A percentile compares a stretch with the other conserved stretches of the same genome.
phyloP scores from a whole-genome alignment of 495 filamentous ascomycete species.

The Aspergillus homomorphus region DNA sequence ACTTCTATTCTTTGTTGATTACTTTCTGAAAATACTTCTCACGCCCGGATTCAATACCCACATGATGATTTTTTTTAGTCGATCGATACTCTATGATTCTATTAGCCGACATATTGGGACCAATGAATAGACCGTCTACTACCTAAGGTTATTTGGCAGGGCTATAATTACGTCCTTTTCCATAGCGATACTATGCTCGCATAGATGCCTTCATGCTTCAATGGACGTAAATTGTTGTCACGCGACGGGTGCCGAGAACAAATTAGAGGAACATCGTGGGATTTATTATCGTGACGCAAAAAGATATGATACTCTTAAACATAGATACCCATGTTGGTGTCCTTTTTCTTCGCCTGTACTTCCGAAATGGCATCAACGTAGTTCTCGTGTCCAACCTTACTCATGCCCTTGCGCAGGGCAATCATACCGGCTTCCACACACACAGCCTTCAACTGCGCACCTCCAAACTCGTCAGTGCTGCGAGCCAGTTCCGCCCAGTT shows the following conservation, averaged over 20 bases:
- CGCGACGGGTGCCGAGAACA: conserved; percentile 9
- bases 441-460: conserved; percentile 95
- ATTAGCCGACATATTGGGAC: too few relatives aligned
- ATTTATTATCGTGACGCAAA: conserved; percentile 7
- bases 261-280: conserved; percentile 13
- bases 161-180: too few relatives aligned
- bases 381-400: conserved; percentile 95
- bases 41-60: too few relatives aligned
- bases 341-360: conserved; percentile 98
- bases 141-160: too few relatives aligned
- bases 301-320: conserved; percentile 29
- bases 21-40: too few relatives aligned
- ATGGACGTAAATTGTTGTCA: conserved; percentile 32
- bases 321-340: conserved; percentile 61
- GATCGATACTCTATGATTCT: too few relatives aligned
- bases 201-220: conserved; percentile 17
- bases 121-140: too few relatives aligned
- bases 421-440: conserved; percentile 99
- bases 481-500: conserved; percentile 96
- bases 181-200: too few relatives aligned
- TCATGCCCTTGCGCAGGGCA: conserved; percentile 84
- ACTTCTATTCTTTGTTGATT: too few relatives aligned
- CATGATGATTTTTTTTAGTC: too few relatives aligned
- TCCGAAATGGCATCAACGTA: conserved; percentile 98
- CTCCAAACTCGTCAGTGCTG: conserved; percentile 98